These are phyloP conservation scores for Arthrinium phaeospermum DNA, from an alignment of 2,329 filamentous ascomycete genomes.

Conservation along the genomic window DNA sequence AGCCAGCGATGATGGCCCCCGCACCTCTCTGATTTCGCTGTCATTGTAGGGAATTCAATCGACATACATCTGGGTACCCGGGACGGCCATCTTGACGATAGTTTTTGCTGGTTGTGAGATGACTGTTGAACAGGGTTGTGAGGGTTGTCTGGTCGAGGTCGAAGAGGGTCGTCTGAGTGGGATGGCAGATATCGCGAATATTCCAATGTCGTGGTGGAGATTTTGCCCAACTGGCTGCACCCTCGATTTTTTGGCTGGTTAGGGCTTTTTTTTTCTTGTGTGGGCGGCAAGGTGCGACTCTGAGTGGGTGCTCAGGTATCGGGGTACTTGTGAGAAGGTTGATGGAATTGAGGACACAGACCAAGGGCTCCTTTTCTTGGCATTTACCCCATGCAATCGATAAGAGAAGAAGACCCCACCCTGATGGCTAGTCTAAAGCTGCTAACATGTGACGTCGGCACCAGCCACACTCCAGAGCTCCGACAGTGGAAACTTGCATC, in stretches of 20 bases:
- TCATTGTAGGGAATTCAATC: neutral
- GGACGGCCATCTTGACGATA: conserved; percentile 63
- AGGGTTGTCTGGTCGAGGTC: conserved; percentile 39
- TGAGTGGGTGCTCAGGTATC: neutral
- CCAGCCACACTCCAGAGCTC: conserved; percentile 27
- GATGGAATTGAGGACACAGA: neutral
- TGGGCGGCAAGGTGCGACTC: conserved; percentile 5
- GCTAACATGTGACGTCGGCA: conserved; percentile 28
- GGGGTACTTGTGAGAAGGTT: conserved; percentile 4
- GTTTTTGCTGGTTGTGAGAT: conserved; percentile 33
- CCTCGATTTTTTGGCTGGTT: conserved; percentile 21
- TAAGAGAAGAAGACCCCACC: conserved; percentile 21
- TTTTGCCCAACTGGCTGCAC: conserved; percentile 17
- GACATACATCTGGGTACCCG: conserved; percentile 68
- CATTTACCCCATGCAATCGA: conserved; percentile 26
- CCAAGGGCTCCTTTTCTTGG: conserved; percentile 10
- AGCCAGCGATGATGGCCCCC: conserved; percentile 10
- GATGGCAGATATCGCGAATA: conserved; percentile 25
- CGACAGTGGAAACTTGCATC: conserved; percentile 14
- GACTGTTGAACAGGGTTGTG: conserved; percentile 37
- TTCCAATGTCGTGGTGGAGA: conserved; percentile 20
- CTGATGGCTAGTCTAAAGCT: neutral
- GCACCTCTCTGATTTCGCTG: neutral
- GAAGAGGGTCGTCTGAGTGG: conserved; percentile 17
- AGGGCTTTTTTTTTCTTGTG: conserved; percentile 20